A percentile compares a stretch with the other conserved stretches of the same genome.
Evolutionary conservation across 2,329 filamentous ascomycete species (phyloP).

Genomic region (Sordariomycetes sp.): DNA sequence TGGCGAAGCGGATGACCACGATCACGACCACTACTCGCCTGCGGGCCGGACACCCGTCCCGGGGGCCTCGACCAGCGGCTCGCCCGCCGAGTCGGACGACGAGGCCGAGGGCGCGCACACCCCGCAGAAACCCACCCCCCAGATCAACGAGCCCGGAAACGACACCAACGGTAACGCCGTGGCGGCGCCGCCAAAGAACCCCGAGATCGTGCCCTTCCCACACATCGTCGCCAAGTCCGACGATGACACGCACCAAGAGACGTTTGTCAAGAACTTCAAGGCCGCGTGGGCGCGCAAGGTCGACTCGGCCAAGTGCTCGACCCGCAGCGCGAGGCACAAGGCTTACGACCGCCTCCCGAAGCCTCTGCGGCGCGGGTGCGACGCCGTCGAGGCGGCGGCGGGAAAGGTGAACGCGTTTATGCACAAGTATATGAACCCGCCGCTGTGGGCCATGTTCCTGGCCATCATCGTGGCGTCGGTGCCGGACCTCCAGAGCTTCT

Average conservation of each 20-base stretch:
- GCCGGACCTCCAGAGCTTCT: conserved; percentile 66
- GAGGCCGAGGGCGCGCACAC: conserved; percentile 19
- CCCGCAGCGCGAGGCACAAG: conserved; percentile 11
- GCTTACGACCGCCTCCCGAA: conserved; percentile 24
- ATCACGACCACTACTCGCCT: conserved; percentile 36
- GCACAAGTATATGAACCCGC: conserved; percentile 96
- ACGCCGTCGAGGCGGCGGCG: conserved; percentile 14
- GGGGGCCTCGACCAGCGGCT: conserved; percentile 33
- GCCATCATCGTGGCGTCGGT: conserved; percentile 87
- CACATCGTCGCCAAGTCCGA: neutral
- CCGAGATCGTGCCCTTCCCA: conserved; percentile 46
- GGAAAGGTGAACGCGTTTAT: conserved; percentile 47
- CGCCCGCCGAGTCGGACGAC: conserved; percentile 33
- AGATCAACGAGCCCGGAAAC: neutral
- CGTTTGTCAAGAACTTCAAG: neutral
- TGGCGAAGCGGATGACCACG: conserved; percentile 24
- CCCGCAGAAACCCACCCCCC: conserved; percentile 15
- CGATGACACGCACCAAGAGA: neutral
- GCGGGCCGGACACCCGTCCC: conserved; percentile 41
- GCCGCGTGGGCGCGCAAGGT: conserved; percentile 11
- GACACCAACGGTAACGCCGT: neutral
- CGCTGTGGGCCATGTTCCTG: conserved; percentile 89
- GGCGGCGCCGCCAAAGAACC: too few species aligned
- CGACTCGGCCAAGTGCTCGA: conserved; percentile 10
- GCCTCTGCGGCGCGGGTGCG: conserved; percentile 22